Base-by-base conservation (phyloP, 2,329 filamentous ascomycete genomes). In the Botrytis fabae region DNA sequence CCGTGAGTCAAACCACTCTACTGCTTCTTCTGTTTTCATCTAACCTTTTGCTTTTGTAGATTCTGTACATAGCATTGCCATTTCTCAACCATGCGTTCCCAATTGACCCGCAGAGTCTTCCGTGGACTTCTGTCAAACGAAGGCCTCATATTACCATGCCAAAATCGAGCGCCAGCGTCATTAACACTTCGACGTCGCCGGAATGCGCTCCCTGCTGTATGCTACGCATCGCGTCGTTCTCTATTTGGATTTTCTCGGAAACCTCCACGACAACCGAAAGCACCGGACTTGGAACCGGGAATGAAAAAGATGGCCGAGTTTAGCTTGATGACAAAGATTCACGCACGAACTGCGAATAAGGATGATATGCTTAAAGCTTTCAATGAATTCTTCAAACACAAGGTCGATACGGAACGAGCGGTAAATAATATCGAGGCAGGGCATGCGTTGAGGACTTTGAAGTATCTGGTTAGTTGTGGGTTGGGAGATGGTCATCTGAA, bases 221-320 rank as follows among this genome's bases (percentile, higher is more conserved):
- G 40, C n/a, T 46, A 79, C 84, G 83, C 77, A 84, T 76, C 76
- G 70, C 75, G 78, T 75, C 77, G 77, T 76, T 70, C 76, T 35
- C 70, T 95, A 73, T 86, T 94, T 78, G 86, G 86, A 40, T 83
- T 94, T 64, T 87, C 92, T 77, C 80, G 85, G 75, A 89, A 90
- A 77, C 83, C 88, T 5, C 86, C 89, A 28, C 85, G 88, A 73
- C 84, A 87, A 73, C 82, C 90, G 61, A 91, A 89, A 80, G 85
- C 89, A 35, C 85, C 90, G 69, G 86, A 90, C 77, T 84, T 90
- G 74, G 92, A 90, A 78, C 92, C 89, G 0, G 94, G 94, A 70
- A 88, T 94, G 78, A 89, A 90, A 76, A 87, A 87, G 25, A 88
- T 97, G 83, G 87, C 92, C 78, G 87, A 92, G 73, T 87, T 93